Evolutionary conservation across 179 eudicot species (phyloP).

Genomic region (Actinidia arguta): DNA sequence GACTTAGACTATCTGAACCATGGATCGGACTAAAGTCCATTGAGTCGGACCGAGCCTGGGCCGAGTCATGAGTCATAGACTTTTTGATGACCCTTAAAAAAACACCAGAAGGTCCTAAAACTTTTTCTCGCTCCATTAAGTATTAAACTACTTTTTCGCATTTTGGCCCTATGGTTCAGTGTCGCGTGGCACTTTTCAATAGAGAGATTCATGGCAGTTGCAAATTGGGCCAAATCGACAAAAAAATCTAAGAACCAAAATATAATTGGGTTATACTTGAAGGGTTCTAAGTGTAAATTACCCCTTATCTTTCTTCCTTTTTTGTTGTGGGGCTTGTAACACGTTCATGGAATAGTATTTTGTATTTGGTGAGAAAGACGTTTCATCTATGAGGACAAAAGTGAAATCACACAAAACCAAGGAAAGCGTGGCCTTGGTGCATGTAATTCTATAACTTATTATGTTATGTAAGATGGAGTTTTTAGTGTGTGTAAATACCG

Average conservation of each 20-base stretch:
- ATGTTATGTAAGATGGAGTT: slow-evolving; percentile 22
- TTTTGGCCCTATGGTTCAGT: not conserved
- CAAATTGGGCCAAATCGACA: too few species aligned
- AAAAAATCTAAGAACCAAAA: not conserved
- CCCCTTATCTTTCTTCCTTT: not conserved
- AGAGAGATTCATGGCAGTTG: too few species aligned
- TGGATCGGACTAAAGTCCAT: too few species aligned
- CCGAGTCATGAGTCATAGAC: too few species aligned
- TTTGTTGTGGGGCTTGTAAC: too few species aligned
- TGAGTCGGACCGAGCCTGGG: too few species aligned
- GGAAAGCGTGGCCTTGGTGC: slow-evolving; percentile 35
- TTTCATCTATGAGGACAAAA: not conserved
- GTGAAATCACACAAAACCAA: slow-evolving; percentile 13
- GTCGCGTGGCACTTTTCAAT: too few species aligned
- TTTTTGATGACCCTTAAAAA: too few species aligned
- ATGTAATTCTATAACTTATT: slow-evolving; percentile 27
- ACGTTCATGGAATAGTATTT: not conserved
- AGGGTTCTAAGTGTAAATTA: not conserved
- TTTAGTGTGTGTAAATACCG: not conserved
- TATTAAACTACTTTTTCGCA: too few species aligned
- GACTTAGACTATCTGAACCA: too few species aligned
- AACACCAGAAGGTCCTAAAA: too few species aligned
- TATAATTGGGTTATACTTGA: not conserved
- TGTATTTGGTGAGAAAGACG: slow-evolving; percentile 16
- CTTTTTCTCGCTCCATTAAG: too few species aligned